Evolutionary conservation across 2,329 filamentous ascomycete genomes (phyloP).

Genomic region (Alternaria sp.): DNA sequence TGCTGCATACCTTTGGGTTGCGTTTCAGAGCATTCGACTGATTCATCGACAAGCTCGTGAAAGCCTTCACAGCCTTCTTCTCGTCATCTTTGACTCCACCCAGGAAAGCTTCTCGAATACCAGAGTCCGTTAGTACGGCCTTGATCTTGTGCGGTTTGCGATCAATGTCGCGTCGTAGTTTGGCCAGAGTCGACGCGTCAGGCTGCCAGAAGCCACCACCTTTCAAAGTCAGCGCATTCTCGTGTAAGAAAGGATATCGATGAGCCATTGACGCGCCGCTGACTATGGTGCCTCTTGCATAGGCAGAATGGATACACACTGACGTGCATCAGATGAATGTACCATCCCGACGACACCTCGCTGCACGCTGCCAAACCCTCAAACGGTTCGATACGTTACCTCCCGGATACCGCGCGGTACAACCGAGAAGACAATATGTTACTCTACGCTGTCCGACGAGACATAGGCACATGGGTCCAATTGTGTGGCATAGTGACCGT

Average conservation of each 20-base stretch:
- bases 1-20: constrained; percentile 74
- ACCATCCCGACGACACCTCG: background rate
- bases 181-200: constrained; percentile 68
- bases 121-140: constrained; percentile 65
- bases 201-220: constrained; percentile 84
- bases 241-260: background rate
- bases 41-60: constrained; percentile 65
- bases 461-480: background rate
- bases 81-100: constrained; percentile 61
- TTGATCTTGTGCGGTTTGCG: constrained; percentile 74
- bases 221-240: constrained; percentile 42
- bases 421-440: background rate
- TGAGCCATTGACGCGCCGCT: background rate
- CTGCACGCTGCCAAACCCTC: constrained; percentile 1
- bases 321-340: background rate
- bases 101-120: constrained; percentile 71
- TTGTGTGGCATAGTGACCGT: background rate
- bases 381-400: background rate
- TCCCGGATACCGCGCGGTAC: background rate
- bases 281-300: background rate
- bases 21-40: constrained; percentile 79
- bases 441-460: background rate
- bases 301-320: background rate
- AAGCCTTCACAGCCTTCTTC: constrained; percentile 70
- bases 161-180: constrained; percentile 77